Percentiles rank a stretch among this genome's conserved stretches.
Evolutionary conservation across 805 yeast genomes (phyloP).

Genomic region (Starmerella riodocensis): DNA sequence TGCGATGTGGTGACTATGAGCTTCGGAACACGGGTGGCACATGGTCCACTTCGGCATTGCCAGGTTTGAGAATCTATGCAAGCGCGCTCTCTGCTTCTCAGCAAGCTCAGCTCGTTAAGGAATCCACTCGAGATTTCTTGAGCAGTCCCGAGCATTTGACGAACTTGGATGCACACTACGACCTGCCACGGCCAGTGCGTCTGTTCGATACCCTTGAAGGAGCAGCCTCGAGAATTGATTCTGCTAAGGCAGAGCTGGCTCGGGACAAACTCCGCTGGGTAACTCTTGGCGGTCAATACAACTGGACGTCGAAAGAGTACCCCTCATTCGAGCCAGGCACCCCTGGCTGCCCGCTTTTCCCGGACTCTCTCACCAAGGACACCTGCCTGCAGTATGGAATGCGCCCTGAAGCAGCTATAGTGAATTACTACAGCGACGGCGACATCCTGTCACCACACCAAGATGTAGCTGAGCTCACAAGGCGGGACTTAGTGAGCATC

Average conservation of each 20-base stretch:
- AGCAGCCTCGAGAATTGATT: neutral
- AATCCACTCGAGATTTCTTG: slow-evolving; percentile 26
- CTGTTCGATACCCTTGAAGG: slow-evolving; percentile 19
- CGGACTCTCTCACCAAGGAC: slow-evolving; percentile 20
- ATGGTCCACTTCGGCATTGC: slow-evolving; percentile 24
- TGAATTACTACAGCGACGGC: slow-evolving; percentile 33
- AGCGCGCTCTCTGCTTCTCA: slow-evolving; percentile 19
- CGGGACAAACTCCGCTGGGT: slow-evolving; percentile 32
- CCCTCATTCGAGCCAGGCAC: slow-evolving; percentile 29
- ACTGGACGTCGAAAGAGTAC: slow-evolving; percentile 34
- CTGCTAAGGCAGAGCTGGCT: slow-evolving; percentile 7
- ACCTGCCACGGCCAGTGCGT: slow-evolving; percentile 25
- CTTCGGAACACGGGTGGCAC: neutral
- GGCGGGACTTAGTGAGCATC: slow-evolving; percentile 29
- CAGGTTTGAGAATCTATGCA: slow-evolving; percentile 28
- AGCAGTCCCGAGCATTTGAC: slow-evolving; percentile 27
- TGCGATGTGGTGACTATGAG: slow-evolving; percentile 4
- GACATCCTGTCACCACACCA: slow-evolving; percentile 34
- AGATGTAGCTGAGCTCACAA: slow-evolving; percentile 31
- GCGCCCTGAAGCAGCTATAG: slow-evolving; percentile 31
- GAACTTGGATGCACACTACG: slow-evolving; percentile 28
- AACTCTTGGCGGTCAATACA: slow-evolving; percentile 35
- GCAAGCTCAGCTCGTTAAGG: slow-evolving; percentile 25
- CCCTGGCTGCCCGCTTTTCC: slow-evolving; percentile 26
- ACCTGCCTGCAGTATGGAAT: slow-evolving; percentile 22